A percentile compares a stretch with the other conserved stretches of the same genome.
Conservation (phyloP, 1,139 yeast species). For the Lodderomyces margitis region DNA sequence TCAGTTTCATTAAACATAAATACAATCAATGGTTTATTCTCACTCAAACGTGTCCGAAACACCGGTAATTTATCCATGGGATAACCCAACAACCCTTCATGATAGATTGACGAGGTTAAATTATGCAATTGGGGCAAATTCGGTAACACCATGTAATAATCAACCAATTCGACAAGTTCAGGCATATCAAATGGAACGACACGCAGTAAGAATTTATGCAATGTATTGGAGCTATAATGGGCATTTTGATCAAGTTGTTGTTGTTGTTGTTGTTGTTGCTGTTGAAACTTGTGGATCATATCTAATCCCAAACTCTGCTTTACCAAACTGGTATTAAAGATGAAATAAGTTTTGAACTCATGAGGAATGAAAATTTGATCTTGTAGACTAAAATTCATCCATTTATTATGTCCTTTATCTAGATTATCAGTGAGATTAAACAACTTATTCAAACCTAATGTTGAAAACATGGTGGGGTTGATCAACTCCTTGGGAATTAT, state of each 20-base stretch:
- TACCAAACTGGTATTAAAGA: slow-evolving; percentile 27
- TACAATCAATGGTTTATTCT: slow-evolving; percentile 30
- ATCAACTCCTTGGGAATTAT: slow-evolving; percentile 26
- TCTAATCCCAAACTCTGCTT: slow-evolving; percentile 1
- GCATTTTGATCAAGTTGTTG: slow-evolving; percentile 5
- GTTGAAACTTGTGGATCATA: slow-evolving; percentile 3
- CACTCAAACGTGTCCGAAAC: slow-evolving; percentile 21
- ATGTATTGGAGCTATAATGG: slow-evolving; percentile 2
- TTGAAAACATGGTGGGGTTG: slow-evolving; percentile 18
- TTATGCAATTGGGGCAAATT: slow-evolving; percentile 4
- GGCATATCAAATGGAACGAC: slow-evolving; percentile 39
- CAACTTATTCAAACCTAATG: slow-evolving; percentile 22
- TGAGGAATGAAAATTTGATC: slow-evolving; percentile 21
- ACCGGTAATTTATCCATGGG: slow-evolving; percentile 22
- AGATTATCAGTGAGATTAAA: slow-evolving; percentile 10
- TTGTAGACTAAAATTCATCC: slow-evolving; percentile 15
- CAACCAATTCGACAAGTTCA: slow-evolving; percentile 25
- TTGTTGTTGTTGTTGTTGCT: background rate
- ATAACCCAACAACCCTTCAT: slow-evolving; percentile 20
- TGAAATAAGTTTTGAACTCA: slow-evolving; percentile 29
- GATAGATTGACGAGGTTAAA: slow-evolving; percentile 14
- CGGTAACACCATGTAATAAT: slow-evolving; percentile 36
- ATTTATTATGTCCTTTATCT: slow-evolving; percentile 4
- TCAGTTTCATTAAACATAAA: slow-evolving; percentile 28
- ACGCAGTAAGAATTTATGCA: slow-evolving; percentile 23